Percentiles rank a stretch among this genome's conserved stretches.
These are phyloP conservation scores for Chlorella sp. DNA, from an alignment of 139 green algal species.

Conservation along the genomic window DNA sequence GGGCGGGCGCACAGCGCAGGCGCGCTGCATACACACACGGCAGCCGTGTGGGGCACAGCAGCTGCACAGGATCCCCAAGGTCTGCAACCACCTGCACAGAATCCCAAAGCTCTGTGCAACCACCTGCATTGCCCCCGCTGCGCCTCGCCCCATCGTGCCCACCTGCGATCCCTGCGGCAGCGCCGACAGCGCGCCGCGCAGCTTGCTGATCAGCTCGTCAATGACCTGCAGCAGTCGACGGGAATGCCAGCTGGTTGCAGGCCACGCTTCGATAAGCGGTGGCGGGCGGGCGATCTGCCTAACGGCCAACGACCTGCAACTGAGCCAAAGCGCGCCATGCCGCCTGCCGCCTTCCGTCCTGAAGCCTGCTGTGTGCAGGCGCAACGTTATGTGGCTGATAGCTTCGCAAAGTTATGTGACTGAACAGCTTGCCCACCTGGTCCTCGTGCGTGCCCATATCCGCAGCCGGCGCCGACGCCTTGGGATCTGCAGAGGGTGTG, in stretches of 20 bases:
- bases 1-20: not conserved
- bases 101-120: too few relatives aligned
- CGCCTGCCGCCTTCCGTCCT: too few relatives aligned
- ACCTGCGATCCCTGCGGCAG: slow-evolving; percentile 51
- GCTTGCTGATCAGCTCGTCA: slow-evolving; percentile 70
- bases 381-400: not conserved
- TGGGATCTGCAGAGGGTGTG: slow-evolving; percentile 77
- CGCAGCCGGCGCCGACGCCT: slow-evolving; percentile 56
- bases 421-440: not conserved
- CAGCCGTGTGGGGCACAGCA: too few relatives aligned
- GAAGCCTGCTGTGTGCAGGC: too few relatives aligned
- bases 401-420: not conserved
- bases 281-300: too few relatives aligned
- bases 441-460: slow-evolving; percentile 37
- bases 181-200: slow-evolving; percentile 54
- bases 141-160: not conserved
- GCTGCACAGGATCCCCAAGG: too few relatives aligned
- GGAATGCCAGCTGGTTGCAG: too few relatives aligned
- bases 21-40: not conserved
- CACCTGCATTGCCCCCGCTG: too few relatives aligned
- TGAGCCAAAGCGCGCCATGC: too few relatives aligned
- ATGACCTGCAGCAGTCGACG: slow-evolving; percentile 31
- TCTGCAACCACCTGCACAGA: not conserved
- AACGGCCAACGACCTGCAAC: too few relatives aligned
- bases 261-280: too few relatives aligned